Percentiles rank a stretch among this genome's conserved stretches.
These are phyloP conservation scores for Yarrowia osloensis DNA, from an alignment of 805 yeast genomes.

Conservation along the genomic window DNA sequence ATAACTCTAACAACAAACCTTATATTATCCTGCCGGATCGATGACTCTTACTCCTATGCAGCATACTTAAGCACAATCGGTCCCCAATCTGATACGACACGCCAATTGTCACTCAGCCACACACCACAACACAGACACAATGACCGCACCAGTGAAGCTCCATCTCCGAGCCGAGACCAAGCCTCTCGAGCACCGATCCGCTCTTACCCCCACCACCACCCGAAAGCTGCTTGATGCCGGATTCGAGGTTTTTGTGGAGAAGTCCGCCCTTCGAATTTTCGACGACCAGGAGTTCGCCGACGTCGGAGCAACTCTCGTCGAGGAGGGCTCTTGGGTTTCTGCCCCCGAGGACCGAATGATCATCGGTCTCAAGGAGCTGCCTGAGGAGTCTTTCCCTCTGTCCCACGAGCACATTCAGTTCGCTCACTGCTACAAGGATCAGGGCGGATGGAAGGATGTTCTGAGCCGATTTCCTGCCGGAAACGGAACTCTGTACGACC, in stretches of 20 bases:
- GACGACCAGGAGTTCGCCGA: conserved; percentile 67
- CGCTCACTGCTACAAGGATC: conserved; percentile 98
- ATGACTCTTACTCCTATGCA: conserved; percentile 22
- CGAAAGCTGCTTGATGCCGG: conserved; percentile 83
- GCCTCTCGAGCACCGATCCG: conserved; percentile 97
- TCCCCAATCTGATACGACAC: not conserved
- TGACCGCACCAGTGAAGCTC: conserved; percentile 52
- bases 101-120: not conserved
- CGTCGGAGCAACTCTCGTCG: conserved; percentile 86
- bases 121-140: conserved; percentile 4
- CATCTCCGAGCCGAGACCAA: conserved; percentile 97
- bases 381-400: conserved; percentile 88
- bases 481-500: conserved; percentile 84
- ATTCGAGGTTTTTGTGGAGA: conserved; percentile 84
- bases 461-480: conserved; percentile 87
- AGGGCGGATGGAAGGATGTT: conserved; percentile 96
- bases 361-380: conserved; percentile 92
- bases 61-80: conserved; percentile 4
- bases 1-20: not conserved
- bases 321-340: conserved; percentile 86
- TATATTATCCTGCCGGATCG: not conserved
- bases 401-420: conserved; percentile 96
- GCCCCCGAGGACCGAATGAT: conserved; percentile 92
- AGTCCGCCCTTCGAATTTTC: conserved; percentile 81
- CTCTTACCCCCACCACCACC: conserved; percentile 89